Percentiles rank a stretch among this genome's conserved stretches.
These are phyloP conservation scores for Phytophthora hibernalis DNA, from an alignment of 352 stramenopile genomes.

Conservation along the genomic window DNA sequence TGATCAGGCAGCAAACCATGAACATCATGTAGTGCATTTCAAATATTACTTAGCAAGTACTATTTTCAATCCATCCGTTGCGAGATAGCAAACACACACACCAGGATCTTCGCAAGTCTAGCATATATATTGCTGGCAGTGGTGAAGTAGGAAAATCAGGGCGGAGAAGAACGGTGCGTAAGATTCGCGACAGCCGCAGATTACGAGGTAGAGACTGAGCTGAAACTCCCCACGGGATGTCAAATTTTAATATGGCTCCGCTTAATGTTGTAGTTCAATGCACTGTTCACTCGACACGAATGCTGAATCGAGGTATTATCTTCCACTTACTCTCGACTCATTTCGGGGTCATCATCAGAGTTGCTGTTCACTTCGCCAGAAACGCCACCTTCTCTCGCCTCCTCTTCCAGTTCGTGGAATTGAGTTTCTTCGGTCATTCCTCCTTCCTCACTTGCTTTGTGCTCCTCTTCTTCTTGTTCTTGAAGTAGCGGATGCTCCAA, in stretches of 20 bases:
- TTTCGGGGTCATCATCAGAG: constrained; percentile 14
- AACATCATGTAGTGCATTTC: not conserved
- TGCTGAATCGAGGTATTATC: not conserved
- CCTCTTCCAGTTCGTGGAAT: constrained; percentile 1
- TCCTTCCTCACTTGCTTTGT: not conserved
- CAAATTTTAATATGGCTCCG: not conserved
- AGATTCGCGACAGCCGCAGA: not conserved
- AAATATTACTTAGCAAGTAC: not conserved
- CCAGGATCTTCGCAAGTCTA: not conserved
- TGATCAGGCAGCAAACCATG: not conserved
- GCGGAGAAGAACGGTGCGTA: not conserved
- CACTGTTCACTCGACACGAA: not conserved
- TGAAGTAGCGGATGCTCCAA: not conserved
- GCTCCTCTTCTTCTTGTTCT: not conserved
- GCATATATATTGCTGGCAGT: not conserved
- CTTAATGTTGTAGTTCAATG: too few species aligned
- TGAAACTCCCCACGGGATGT: not conserved
- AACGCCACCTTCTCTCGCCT: constrained; percentile 2
- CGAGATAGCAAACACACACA: not conserved
- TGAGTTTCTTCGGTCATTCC: not conserved
- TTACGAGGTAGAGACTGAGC: not conserved
- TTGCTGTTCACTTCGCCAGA: not conserved
- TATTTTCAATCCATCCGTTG: constrained; percentile 1
- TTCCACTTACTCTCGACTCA: constrained; percentile 10
- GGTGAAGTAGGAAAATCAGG: not conserved